Percentiles rank a stretch among this genome's conserved stretches.
Conservation (phyloP, 2,329 filamentous ascomycete genomes). For the Calonectria henricotiae region DNA sequence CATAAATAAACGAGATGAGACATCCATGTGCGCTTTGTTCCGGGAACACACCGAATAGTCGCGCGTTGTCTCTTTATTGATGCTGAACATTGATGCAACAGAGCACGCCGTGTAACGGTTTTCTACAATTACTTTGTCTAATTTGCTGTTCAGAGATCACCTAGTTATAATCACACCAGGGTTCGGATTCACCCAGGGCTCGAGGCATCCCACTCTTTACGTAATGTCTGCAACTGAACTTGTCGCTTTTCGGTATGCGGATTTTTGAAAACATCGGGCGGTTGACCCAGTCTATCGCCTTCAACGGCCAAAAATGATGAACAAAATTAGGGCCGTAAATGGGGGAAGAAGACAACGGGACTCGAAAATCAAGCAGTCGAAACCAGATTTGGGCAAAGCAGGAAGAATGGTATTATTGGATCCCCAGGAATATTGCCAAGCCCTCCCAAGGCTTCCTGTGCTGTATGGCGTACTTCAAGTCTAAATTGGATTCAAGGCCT, state of each 20-base stretch:
- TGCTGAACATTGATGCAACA: background rate
- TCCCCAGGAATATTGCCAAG: slow-evolving; percentile 23
- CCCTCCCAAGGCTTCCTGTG: slow-evolving; percentile 20
- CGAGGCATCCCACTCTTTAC: background rate
- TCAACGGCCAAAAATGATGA: background rate
- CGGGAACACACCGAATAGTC: background rate
- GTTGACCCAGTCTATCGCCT: background rate
- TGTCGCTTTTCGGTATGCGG: background rate
- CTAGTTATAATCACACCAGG: no score
- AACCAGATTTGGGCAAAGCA: slow-evolving; percentile 9
- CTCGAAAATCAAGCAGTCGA: background rate
- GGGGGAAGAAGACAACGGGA: background rate
- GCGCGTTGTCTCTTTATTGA: background rate
- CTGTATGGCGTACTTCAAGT: slow-evolving; percentile 15
- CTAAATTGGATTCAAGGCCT: slow-evolving; percentile 18
- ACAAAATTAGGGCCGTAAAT: background rate
- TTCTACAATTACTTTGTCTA: background rate
- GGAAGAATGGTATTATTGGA: slow-evolving; percentile 29
- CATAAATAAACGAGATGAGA: background rate
- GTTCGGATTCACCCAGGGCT: background rate
- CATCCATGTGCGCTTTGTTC: no score
- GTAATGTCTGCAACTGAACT: background rate
- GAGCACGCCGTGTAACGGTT: background rate
- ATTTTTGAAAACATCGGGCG: slow-evolving; percentile 18
- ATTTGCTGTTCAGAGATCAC: background rate